A percentile compares a stretch with the other conserved stretches of the same genome.
Evolutionary conservation across 805 yeast species (phyloP).

Genomic region (Yarrowia yakushimensis): DNA sequence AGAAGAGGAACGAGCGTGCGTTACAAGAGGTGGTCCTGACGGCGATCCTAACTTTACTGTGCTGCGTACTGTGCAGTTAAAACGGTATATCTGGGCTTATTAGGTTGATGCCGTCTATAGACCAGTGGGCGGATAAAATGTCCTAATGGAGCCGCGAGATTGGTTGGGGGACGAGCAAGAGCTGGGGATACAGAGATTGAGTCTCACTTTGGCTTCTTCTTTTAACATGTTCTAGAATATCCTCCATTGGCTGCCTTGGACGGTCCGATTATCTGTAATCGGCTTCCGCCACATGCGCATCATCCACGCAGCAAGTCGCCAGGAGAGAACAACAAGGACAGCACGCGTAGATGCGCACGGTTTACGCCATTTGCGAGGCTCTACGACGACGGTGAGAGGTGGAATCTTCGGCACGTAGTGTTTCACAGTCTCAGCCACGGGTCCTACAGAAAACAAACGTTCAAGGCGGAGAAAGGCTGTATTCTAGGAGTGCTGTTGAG

Average conservation of each 20-base stretch:
- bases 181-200: background rate
- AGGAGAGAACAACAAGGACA: background rate
- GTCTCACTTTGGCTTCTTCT: background rate
- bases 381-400: too few relatives aligned
- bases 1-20: background rate
- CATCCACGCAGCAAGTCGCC: slow-evolving; percentile 10
- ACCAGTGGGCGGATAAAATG: background rate
- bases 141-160: background rate
- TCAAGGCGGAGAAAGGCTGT: too few relatives aligned
- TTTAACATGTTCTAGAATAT: background rate
- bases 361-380: too few relatives aligned
- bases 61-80: background rate
- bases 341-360: too few relatives aligned
- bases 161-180: background rate
- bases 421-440: too few relatives aligned
- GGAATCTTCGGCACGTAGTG: too few relatives aligned
- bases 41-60: slow-evolving; percentile 21
- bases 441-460: too few relatives aligned
- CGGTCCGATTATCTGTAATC: background rate
- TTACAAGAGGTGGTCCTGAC: background rate
- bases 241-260: background rate
- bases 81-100: background rate
- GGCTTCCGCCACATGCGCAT: background rate
- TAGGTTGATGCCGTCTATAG: slow-evolving; percentile 22
- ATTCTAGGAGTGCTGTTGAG: too few relatives aligned